phyloP scores from a whole-genome alignment of 768 basidiomycete genomes.

The Tylopilus vinaceipallidus region DNA sequence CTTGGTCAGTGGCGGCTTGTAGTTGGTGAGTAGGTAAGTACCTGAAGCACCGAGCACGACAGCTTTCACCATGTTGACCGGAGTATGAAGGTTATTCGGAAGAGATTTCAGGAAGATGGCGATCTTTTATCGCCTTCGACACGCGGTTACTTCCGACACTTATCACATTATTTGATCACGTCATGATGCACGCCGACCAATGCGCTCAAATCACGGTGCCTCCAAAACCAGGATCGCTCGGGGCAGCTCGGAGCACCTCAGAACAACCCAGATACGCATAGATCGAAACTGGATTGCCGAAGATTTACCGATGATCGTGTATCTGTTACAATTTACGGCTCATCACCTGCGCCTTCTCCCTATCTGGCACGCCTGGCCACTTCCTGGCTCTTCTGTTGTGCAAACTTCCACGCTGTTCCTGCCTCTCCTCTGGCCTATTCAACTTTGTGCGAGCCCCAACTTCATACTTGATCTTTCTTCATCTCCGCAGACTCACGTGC shows the following conservation, averaged over 20 bases:
- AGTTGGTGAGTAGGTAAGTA: slow-evolving; percentile 30
- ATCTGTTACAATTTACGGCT: slow-evolving; percentile 10
- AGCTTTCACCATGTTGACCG: slow-evolving; percentile 53
- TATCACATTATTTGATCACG: not conserved
- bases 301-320: not conserved
- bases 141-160: slow-evolving; percentile 16
- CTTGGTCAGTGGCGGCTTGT: slow-evolving; percentile 2
- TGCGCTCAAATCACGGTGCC: too few species aligned
- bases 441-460: slow-evolving; percentile 25
- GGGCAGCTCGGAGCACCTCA: not conserved
- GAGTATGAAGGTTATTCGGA: not conserved
- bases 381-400: too few species aligned
- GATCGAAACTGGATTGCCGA: not conserved
- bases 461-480: slow-evolving; percentile 15
- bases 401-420: slow-evolving; percentile 23
- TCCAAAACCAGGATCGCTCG: not conserved
- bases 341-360: slow-evolving; percentile 26
- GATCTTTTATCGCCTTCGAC: slow-evolving; percentile 19
- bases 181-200: too few species aligned
- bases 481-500: slow-evolving; percentile 18
- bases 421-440: slow-evolving; percentile 26
- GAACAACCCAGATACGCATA: not conserved
- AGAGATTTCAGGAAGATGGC: not conserved
- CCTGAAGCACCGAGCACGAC: slow-evolving; percentile 97
- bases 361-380: slow-evolving; percentile 19